phyloP scores from a whole-genome alignment of 257 asterid species.

The Fraxinus anomala region DNA sequence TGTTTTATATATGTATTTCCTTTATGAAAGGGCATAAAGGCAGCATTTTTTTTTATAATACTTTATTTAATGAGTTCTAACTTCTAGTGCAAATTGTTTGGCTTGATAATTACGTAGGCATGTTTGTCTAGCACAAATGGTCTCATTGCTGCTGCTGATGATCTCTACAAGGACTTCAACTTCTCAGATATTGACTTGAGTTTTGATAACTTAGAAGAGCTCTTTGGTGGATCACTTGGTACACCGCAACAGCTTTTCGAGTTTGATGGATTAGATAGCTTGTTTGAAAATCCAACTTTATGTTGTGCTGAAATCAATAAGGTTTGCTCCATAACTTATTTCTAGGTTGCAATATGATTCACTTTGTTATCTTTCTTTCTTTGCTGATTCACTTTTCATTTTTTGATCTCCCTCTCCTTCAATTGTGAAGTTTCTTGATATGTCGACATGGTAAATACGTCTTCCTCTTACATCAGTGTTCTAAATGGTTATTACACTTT shows the following conservation, averaged over 20 bases:
- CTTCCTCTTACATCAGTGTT: not conserved
- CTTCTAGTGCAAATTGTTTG: constrained; percentile 13
- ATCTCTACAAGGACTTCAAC: constrained; percentile 36
- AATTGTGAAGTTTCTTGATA: not conserved
- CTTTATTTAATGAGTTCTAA: constrained; percentile 8
- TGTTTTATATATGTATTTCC: not conserved
- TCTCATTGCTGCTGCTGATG: constrained; percentile 22
- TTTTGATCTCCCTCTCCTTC: not conserved
- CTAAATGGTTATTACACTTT: not conserved
- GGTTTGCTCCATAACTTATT: constrained; percentile 32
- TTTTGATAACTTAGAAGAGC: constrained; percentile 41
- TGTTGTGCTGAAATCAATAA: constrained; percentile 34
- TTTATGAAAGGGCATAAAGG: not conserved
- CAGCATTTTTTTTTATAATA: not conserved
- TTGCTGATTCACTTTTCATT: constrained; percentile 1
- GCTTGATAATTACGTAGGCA: constrained; percentile 35
- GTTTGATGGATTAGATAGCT: constrained; percentile 39
- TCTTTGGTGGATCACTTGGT: constrained; percentile 42
- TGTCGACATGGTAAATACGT: not conserved
- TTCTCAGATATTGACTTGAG: constrained; percentile 47
- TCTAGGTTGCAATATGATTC: not conserved
- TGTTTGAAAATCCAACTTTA: constrained; percentile 38
- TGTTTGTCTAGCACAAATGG: constrained; percentile 27
- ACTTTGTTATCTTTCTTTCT: constrained; percentile 17
- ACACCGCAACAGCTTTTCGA: constrained; percentile 39